Evolutionary conservation across 352 stramenopile genomes (phyloP).

Genomic region (Bremia lactucae): DNA sequence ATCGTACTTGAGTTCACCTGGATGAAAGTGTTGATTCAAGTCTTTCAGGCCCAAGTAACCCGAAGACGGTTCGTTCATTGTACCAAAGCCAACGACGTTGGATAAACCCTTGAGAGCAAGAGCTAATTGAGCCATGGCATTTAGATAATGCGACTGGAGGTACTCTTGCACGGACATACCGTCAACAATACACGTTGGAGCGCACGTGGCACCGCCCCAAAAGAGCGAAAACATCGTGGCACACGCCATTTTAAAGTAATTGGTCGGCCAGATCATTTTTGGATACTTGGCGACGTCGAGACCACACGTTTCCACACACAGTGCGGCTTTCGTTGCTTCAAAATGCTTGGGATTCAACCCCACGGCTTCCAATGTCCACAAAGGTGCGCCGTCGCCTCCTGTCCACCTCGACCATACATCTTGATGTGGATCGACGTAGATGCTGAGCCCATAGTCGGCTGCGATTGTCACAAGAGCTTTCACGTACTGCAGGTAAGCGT

Average conservation of each 20-base stretch:
- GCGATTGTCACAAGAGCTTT: constrained; percentile 46
- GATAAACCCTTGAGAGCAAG: constrained; percentile 39
- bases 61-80: constrained; percentile 84
- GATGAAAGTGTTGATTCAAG: constrained; percentile 40
- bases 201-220: constrained; percentile 58
- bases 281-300: constrained; percentile 33
- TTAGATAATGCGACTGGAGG: constrained; percentile 80
- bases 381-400: constrained; percentile 75
- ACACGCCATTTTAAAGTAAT: constrained; percentile 80
- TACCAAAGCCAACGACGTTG: constrained; percentile 82
- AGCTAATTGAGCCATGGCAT: constrained; percentile 53
- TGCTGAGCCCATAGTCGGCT: constrained; percentile 48
- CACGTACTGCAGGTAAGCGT: constrained; percentile 78
- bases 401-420: constrained; percentile 86
- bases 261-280: constrained; percentile 88
- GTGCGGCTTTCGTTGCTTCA: constrained; percentile 47
- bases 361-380: constrained; percentile 79
- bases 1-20: constrained; percentile 56
- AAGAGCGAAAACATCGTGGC: constrained; percentile 89
- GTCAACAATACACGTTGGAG: constrained; percentile 57
- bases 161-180: constrained; percentile 71
- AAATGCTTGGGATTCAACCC: constrained; percentile 73
- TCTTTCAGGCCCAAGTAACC: constrained; percentile 67
- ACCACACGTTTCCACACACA: constrained; percentile 57
- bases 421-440: constrained; percentile 89